Evolutionary conservation across 2,329 filamentous ascomycete species (phyloP), one percentile per base, ranked within the genome.

Genomic region (Tolypocladium capitatum): DNA sequence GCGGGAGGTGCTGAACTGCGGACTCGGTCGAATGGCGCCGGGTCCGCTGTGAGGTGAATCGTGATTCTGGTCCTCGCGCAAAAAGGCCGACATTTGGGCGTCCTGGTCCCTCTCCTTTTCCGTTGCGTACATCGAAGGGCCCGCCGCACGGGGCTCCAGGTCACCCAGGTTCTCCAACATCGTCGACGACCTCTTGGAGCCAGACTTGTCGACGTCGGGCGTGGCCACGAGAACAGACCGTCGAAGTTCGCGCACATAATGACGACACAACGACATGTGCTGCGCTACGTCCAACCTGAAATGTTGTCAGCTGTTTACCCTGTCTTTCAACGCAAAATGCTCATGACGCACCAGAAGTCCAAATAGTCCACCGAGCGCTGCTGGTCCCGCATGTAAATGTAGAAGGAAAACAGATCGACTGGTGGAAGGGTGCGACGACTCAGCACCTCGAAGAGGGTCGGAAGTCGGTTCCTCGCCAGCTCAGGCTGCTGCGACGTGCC

Each of bases 371-470:
- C 92, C 8, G 91, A 96, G 64, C 90, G 82, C 67, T 98, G 92
- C 68, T 96, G 90, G 66, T 98, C 94, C 60, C 92, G 81, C 92
- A 98, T 98, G 69, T 95, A 98, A 59, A 98, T 98, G 69, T 98
- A 98, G 72, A 98, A 98, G 2, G 90, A 96, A 67, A 95, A 98
- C 11, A 98, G 75, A 62, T 98, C 94, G 49, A 98, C 91, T 0
- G 92, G 92, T 44, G 94, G 87, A 20, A 94, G 76, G n/a, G 92
- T 98, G 54, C 89, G 83, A 56, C 94, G 82, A 63, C 88, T 95
- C 51, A 98, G 73, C 48, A 98, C 92, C 68, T 98, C 94, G 63
- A 94, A 96, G 46, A 98, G 79, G 1, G 89, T 96, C 43, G 92
- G 92, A 50, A 98, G 78, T 55, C 92, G 80, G 63, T 94, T 94